Percentiles rank a stretch among this genome's conserved stretches.
phyloP scores from a whole-genome alignment of 2,329 filamentous ascomycete species.

The Neobulgaria alba region DNA sequence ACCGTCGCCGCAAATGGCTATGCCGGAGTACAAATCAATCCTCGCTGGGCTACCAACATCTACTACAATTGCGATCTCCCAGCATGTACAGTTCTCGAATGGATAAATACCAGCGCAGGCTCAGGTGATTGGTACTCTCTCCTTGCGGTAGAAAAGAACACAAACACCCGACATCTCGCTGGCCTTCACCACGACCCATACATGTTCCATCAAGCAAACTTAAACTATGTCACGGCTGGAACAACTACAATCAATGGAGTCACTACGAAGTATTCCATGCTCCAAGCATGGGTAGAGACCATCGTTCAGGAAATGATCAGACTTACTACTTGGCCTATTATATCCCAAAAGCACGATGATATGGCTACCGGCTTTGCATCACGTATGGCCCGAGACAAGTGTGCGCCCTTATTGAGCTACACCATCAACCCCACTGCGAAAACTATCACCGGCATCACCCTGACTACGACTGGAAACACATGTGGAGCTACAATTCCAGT shows the following conservation, averaged over 20 bases:
- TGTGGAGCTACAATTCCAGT: constrained; percentile 20
- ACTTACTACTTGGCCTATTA: constrained; percentile 43
- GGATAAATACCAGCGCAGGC: constrained; percentile 50
- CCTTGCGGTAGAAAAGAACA: constrained; percentile 40
- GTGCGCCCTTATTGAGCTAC: constrained; percentile 17
- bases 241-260: constrained; percentile 22
- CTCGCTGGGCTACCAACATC: constrained; percentile 37
- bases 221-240: constrained; percentile 40
- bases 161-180: constrained; percentile 48
- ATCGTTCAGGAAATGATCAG: constrained; percentile 22
- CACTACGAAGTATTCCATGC: constrained; percentile 17
- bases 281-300: constrained; percentile 27
- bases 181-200: constrained; percentile 34
- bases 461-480: constrained; percentile 30
- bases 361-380: constrained; percentile 37
- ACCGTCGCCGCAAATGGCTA: constrained; percentile 44
- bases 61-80: constrained; percentile 40
- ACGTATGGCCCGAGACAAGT: constrained; percentile 30
- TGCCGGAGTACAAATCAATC: constrained; percentile 46
- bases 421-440: constrained; percentile 11
- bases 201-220: constrained; percentile 52
- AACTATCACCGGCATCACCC: constrained; percentile 22
- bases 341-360: constrained; percentile 48
- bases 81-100: constrained; percentile 48
- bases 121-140: constrained; percentile 44